These are phyloP conservation scores for Aspergillus sp. DNA, from an alignment of 2,329 filamentous ascomycete species.

Conservation along the genomic window DNA sequence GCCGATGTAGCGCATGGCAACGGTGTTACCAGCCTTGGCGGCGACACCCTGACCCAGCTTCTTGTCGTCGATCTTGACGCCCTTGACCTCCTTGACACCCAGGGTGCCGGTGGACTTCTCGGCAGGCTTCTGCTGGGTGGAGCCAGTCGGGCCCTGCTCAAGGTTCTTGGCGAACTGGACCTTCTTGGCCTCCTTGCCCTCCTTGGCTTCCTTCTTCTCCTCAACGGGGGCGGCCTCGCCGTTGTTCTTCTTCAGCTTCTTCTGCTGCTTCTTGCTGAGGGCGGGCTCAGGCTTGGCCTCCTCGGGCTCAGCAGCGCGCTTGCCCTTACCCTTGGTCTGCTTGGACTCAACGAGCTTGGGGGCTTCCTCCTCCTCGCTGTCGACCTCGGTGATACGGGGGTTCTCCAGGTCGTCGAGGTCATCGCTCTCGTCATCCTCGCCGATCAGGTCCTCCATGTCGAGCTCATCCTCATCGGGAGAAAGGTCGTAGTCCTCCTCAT, in stretches of 20 bases:
- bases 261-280: slow-evolving; percentile 93
- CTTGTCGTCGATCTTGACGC: slow-evolving; percentile 93
- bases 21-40: slow-evolving; percentile 85
- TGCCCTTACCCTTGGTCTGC: slow-evolving; percentile 85
- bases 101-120: slow-evolving; percentile 59
- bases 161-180: slow-evolving; percentile 99
- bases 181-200: slow-evolving; percentile 76
- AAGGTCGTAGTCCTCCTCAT: slow-evolving; percentile 77
- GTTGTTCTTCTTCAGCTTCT: slow-evolving; percentile 99
- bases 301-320: slow-evolving; percentile 74
- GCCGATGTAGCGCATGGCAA: slow-evolving; percentile 96
- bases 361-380: slow-evolving; percentile 72
- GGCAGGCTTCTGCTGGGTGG: slow-evolving; percentile 52
- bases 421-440: slow-evolving; percentile 66
- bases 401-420: slow-evolving; percentile 76
- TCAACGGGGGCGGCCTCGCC: slow-evolving; percentile 72
- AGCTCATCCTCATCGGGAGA: slow-evolving; percentile 79
- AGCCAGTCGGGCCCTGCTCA: slow-evolving; percentile 88
- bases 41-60: slow-evolving; percentile 82
- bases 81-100: slow-evolving; percentile 77
- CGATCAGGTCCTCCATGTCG: slow-evolving; percentile 55
- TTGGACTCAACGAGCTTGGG: slow-evolving; percentile 52
- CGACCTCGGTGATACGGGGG: slow-evolving; percentile 80
- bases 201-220: slow-evolving; percentile 58
- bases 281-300: slow-evolving; percentile 63